phyloP scores from a whole-genome alignment of 352 stramenopile genomes.

The Phytophthora uliginosa region DNA sequence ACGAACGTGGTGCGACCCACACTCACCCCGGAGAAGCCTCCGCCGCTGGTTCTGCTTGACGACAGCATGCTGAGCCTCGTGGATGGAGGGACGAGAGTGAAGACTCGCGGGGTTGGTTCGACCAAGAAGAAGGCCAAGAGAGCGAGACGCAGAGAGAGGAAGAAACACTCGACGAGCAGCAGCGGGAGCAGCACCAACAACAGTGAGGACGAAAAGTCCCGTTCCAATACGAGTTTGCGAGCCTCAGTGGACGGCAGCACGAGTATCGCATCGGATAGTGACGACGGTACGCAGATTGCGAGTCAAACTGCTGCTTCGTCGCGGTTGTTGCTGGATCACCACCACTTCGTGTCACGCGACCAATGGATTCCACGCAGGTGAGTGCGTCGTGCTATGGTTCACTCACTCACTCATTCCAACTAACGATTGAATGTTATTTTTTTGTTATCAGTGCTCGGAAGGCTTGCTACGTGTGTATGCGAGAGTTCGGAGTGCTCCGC shows the following conservation, averaged over 20 bases:
- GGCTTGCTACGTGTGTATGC: conserved; percentile 71
- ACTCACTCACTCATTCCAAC: neutral
- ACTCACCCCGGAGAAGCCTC: conserved; percentile 5
- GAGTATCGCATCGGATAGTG: conserved; percentile 22
- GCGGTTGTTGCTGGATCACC: conserved; percentile 63
- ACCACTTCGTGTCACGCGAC: conserved; percentile 63
- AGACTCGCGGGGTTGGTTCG: neutral
- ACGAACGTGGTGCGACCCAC: conserved; percentile 4
- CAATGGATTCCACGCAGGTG: conserved; percentile 67
- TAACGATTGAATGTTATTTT: neutral
- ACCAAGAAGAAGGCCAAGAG: conserved; percentile 36
- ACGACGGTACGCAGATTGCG: conserved; percentile 11
- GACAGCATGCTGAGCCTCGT: conserved; percentile 25
- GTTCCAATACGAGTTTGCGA: neutral
- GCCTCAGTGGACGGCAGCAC: neutral
- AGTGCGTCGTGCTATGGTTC: neutral
- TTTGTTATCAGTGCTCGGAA: conserved; percentile 42
- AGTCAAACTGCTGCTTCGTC: conserved; percentile 23
- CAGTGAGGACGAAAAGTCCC: conserved; percentile 32
- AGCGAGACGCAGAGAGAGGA: conserved; percentile 21
- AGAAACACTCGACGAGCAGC: conserved; percentile 15
- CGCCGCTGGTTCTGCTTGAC: conserved; percentile 45
- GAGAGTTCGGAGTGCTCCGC: conserved; percentile 75
- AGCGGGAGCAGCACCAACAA: conserved; percentile 27
- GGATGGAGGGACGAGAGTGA: conserved; percentile 3